Evolutionary conservation across 2,329 filamentous ascomycete genomes (phyloP).

Genomic region (Claviceps sp.): DNA sequence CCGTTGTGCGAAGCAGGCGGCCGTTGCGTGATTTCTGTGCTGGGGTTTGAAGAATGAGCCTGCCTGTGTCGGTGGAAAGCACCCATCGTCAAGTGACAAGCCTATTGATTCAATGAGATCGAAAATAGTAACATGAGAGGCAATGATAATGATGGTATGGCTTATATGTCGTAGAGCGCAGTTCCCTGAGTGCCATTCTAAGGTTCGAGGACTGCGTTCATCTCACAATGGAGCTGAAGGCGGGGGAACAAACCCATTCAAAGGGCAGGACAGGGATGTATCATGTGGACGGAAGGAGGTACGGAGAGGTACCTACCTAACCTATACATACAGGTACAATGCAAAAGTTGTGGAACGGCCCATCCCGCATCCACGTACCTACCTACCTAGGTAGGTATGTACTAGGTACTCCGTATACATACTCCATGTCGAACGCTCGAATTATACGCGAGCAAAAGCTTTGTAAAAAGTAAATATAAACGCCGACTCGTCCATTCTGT

Average conservation of each 20-base stretch:
- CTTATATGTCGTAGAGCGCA: no score
- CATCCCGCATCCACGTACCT: not conserved
- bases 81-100: not conserved
- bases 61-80: no score
- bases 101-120: no score
- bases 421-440: not conserved
- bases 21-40: not conserved
- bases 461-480: not conserved
- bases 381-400: no score
- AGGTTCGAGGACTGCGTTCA: not conserved
- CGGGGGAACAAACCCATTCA: not conserved
- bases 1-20: not conserved
- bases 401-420: no score
- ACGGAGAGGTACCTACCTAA: no score
- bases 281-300: not conserved
- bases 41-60: not conserved
- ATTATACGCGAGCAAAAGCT: not conserved
- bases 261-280: not conserved
- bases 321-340: no score
- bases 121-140: no score
- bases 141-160: no score
- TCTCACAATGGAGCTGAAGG: not conserved
- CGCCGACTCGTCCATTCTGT: constrained; percentile 3
- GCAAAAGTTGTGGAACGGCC: constrained; percentile 1
- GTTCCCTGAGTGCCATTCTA: no score